A percentile compares a stretch with the other conserved stretches of the same genome.
phyloP scores from a whole-genome alignment of 2,329 filamentous ascomycete genomes.

The Colletotrichum graminicola region DNA sequence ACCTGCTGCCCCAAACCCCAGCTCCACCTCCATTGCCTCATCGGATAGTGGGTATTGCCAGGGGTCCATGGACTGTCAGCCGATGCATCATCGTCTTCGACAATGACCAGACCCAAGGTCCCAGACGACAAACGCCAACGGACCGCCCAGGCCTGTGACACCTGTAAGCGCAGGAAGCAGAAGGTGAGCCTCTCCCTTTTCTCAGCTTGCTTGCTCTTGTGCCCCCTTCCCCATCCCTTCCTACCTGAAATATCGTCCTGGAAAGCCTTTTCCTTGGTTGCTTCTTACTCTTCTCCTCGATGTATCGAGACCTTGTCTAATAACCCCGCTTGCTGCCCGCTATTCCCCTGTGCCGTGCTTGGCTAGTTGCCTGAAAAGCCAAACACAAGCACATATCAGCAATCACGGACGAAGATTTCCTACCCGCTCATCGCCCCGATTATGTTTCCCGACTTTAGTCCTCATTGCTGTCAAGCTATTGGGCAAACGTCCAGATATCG shows the following conservation, averaged over 20 bases:
- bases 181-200: conserved; percentile 63
- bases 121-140: conserved; percentile 71
- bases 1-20: conserved; percentile 23
- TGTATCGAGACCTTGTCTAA: conserved; percentile 6
- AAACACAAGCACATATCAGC: conserved; percentile 11
- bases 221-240: conserved; percentile 3
- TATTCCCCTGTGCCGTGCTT: conserved; percentile 12
- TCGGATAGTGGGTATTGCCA: conserved; percentile 42
- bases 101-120: conserved; percentile 67
- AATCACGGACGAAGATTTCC: conserved; percentile 11
- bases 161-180: conserved; percentile 75
- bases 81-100: conserved; percentile 44
- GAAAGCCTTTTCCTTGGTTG: not conserved
- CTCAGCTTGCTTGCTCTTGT: not conserved
- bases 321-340: conserved; percentile 4
- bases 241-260: not conserved
- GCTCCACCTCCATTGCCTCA: conserved; percentile 27
- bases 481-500: not conserved
- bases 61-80: conserved; percentile 34
- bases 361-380: conserved; percentile 24
- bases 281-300: conserved; percentile 7
- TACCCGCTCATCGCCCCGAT: conserved; percentile 7
- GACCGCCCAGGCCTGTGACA: conserved; percentile 73
- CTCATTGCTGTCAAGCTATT: not conserved
- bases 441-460: not conserved